phyloP scores from a whole-genome alignment of 305 asterid species.

The Stenogyne calaminthoides region DNA sequence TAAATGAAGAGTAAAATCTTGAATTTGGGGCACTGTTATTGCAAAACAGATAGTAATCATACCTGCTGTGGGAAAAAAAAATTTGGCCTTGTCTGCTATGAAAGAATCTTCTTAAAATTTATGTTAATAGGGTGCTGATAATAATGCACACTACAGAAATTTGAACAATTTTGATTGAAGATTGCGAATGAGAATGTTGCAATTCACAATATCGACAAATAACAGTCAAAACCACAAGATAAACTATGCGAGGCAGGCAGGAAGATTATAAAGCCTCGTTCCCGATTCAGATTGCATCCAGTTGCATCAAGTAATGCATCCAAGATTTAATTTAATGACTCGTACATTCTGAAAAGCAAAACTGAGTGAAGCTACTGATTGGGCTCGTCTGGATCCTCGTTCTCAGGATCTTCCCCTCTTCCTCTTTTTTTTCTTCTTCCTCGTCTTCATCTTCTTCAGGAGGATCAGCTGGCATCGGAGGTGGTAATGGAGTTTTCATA shows the following conservation, averaged over 20 bases:
- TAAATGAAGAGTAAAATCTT: no score
- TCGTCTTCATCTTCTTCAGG: constrained; percentile 82
- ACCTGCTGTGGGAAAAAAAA: background rate
- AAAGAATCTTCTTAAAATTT: background rate
- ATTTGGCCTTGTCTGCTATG: background rate
- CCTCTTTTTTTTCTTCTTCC: constrained; percentile 66
- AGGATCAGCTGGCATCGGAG: constrained; percentile 84
- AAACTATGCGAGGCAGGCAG: background rate
- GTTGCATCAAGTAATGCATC: constrained; percentile 14
- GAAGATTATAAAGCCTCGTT: constrained; percentile 6
- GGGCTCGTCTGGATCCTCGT: constrained; percentile 50
- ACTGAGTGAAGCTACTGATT: constrained; percentile 27
- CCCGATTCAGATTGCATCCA: constrained; percentile 3
- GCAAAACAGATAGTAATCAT: background rate
- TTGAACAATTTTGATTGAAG: background rate
- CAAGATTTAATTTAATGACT: background rate
- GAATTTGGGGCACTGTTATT: background rate
- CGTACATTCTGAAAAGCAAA: background rate
- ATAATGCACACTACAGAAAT: background rate
- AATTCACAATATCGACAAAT: background rate
- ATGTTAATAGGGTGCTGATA: background rate
- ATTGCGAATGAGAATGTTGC: background rate
- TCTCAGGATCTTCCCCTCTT: constrained; percentile 69
- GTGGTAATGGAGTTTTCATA: constrained; percentile 90
- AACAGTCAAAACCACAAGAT: background rate